A percentile compares a stretch with the other conserved stretches of the same genome.
These are phyloP conservation scores for Colletotrichum kahawae DNA, from an alignment of 2,329 filamentous ascomycete species.

Conservation along the genomic window DNA sequence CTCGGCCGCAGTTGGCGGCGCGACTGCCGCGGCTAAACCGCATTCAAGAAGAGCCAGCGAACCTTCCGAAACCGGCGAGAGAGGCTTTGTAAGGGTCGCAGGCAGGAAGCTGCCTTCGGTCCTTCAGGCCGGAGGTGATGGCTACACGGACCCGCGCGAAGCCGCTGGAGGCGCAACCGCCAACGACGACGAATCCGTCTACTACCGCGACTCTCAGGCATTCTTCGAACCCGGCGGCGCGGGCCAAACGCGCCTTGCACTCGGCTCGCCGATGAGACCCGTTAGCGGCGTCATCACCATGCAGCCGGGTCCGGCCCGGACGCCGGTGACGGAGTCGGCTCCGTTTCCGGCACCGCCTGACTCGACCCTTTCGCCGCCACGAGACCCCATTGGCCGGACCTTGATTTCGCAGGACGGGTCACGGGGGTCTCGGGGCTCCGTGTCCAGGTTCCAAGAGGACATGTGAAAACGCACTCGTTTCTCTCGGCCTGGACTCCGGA, in stretches of 20 bases:
- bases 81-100: conserved; percentile 69
- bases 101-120: conserved; percentile 70
- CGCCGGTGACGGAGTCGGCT: conserved; percentile 61
- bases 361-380: conserved; percentile 21
- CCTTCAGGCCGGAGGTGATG: conserved; percentile 65
- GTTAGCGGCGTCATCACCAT: conserved; percentile 66
- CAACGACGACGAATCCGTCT: conserved; percentile 50
- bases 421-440: conserved; percentile 34
- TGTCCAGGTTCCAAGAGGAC: conserved; percentile 46
- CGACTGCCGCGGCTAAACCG: conserved; percentile 25
- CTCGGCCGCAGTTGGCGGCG: not conserved
- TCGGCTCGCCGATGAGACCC: conserved; percentile 64
- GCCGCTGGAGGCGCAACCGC: conserved; percentile 29
- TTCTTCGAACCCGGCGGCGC: conserved; percentile 40
- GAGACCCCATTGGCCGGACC: conserved; percentile 44
- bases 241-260: conserved; percentile 45
- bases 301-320: conserved; percentile 69
- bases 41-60: conserved; percentile 38
- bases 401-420: conserved; percentile 36
- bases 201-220: conserved; percentile 57
- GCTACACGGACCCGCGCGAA: conserved; percentile 58
- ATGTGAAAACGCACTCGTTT: conserved; percentile 26
- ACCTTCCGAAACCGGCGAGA: conserved; percentile 49
- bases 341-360: conserved; percentile 46
- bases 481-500: not conserved